Percentiles rank a stretch among this genome's conserved stretches.
Conservation (phyloP, 2,329 filamentous ascomycete species). For the Epichloe hybrida region DNA sequence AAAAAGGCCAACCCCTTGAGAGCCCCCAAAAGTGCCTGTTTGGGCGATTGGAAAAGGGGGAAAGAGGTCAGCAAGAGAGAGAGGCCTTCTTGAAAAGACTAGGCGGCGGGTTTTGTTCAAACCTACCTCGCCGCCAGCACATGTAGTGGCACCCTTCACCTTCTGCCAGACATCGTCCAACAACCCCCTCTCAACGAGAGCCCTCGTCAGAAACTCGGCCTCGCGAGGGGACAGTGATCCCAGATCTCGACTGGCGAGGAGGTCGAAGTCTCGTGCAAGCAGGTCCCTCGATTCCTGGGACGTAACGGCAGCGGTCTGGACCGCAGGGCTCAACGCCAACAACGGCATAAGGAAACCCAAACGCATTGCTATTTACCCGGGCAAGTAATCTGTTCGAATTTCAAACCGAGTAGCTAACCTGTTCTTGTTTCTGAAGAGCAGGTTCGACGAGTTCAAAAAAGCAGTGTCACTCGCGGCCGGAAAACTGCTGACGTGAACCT, state of each 20-base stretch:
- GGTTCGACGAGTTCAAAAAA: no score
- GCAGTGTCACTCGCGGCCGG: neutral
- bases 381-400: neutral
- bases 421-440: no score
- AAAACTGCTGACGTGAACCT: neutral
- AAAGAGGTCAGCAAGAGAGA: neutral
- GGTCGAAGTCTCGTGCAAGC: slow-evolving; percentile 3
- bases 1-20: slow-evolving; percentile 28
- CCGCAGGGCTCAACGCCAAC: slow-evolving; percentile 8
- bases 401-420: neutral
- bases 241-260: neutral
- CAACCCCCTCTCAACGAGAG: slow-evolving; percentile 5
- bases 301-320: neutral
- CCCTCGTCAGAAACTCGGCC: neutral
- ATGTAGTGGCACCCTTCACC: slow-evolving; percentile 13
- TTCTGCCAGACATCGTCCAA: slow-evolving; percentile 13
- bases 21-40: slow-evolving; percentile 14
- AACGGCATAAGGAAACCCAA: slow-evolving; percentile 6
- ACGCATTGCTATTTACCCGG: slow-evolving; percentile 7
- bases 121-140: slow-evolving; percentile 14
- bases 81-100: neutral
- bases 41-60: neutral
- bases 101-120: neutral
- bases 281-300: neutral
- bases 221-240: neutral